A percentile compares a stretch with the other conserved stretches of the same genome.
These are phyloP conservation scores for Candida mattraensis DNA, from an alignment of 805 yeast genomes.

Conservation along the genomic window DNA sequence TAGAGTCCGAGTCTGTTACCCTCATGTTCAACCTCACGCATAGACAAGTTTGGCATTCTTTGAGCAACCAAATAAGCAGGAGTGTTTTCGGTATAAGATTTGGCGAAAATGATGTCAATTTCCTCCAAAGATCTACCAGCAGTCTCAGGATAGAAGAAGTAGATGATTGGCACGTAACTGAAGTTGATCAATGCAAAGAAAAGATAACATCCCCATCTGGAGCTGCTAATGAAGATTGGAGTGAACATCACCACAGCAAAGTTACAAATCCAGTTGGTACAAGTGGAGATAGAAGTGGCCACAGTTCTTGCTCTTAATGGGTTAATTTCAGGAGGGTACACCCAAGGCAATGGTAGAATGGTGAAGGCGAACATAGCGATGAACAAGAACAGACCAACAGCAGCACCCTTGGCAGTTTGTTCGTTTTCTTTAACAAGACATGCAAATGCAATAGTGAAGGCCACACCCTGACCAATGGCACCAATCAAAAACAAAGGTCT, in stretches of 20 bases:
- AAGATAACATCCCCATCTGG: constrained; percentile 65
- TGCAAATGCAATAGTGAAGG: constrained; percentile 51
- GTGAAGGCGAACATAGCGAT: constrained; percentile 56
- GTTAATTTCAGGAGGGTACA: constrained; percentile 69
- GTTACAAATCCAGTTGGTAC: constrained; percentile 70
- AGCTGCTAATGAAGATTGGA: constrained; percentile 51
- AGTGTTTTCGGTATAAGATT: constrained; percentile 53
- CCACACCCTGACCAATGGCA: constrained; percentile 48
- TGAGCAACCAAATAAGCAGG: constrained; percentile 65
- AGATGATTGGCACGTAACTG: constrained; percentile 59
- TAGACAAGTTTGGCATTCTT: constrained; percentile 57
- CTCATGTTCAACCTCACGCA: constrained; percentile 58
- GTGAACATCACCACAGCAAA: constrained; percentile 69
- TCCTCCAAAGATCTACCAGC: constrained; percentile 75
- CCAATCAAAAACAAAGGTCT: constrained; percentile 49
- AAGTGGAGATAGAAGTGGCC: constrained; percentile 59
- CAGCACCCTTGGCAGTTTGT: constrained; percentile 61
- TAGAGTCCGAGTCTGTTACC: constrained; percentile 56
- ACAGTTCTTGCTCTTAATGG: constrained; percentile 67
- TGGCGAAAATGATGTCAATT: constrained; percentile 68
- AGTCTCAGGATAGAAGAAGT: constrained; percentile 74
- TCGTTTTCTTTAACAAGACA: constrained; percentile 41
- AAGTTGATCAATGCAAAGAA: constrained; percentile 68
- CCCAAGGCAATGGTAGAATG: constrained; percentile 48
- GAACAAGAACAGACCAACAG: constrained; percentile 62